Conservation (phyloP, 2,329 filamentous ascomycete genomes). For the Metarhizium brunneum region DNA sequence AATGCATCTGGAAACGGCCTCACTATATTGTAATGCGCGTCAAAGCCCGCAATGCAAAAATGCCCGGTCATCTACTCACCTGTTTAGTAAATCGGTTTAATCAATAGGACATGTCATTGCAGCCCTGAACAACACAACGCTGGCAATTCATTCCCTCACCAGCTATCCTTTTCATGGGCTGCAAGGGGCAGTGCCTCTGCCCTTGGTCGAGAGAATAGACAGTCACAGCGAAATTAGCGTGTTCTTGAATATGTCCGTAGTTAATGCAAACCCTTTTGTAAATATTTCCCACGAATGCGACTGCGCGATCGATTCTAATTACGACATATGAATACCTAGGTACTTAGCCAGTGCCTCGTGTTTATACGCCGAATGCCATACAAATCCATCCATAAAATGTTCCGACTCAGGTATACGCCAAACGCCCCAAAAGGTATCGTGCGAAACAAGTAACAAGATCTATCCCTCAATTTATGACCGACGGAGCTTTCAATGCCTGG, state of each 20-base stretch:
- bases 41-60: no score
- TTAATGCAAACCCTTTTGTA: background rate
- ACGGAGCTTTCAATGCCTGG: background rate
- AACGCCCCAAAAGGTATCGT: constrained; percentile 5
- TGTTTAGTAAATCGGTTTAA: no score
- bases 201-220: no score
- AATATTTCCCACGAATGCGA: background rate
- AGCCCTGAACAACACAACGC: no score
- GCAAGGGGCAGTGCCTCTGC: no score
- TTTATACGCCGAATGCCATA: background rate
- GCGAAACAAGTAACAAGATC: background rate
- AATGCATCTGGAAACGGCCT: no score
- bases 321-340: background rate
- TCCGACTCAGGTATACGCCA: background rate
- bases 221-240: no score
- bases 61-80: no score
- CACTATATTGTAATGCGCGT: no score
- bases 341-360: background rate
- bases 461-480: background rate
- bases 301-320: background rate
- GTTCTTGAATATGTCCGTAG: background rate
- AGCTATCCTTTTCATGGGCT: no score
- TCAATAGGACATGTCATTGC: no score
- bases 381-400: background rate
- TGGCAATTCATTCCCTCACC: no score